phyloP scores from a whole-genome alignment of 2,329 filamentous ascomycete genomes.

The Colletotrichum acutatum region DNA sequence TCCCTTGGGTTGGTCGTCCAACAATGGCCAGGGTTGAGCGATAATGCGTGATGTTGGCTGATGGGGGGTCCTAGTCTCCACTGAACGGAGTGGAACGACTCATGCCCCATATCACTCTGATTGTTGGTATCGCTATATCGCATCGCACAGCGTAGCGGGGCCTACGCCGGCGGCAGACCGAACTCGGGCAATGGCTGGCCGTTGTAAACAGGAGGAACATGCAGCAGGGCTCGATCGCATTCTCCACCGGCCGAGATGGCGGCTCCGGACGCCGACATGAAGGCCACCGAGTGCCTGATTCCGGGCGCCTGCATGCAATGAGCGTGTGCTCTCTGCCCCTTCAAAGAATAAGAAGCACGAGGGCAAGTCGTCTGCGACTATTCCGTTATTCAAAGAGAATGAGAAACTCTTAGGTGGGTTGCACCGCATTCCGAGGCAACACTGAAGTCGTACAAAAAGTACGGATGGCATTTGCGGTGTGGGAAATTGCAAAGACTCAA shows the following conservation, averaged over 20 bases:
- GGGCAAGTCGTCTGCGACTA: not conserved
- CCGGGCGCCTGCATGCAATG: not conserved
- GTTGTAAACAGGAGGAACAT: constrained; percentile 5
- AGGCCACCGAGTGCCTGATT: not conserved
- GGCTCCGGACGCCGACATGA: constrained; percentile 30
- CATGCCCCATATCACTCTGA: constrained; percentile 16
- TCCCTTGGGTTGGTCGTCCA: constrained; percentile 5
- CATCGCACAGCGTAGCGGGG: not conserved
- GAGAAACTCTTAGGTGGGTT: constrained; percentile 1
- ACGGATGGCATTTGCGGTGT: constrained; percentile 30
- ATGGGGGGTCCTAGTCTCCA: constrained; percentile 5
- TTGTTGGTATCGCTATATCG: constrained; percentile 6
- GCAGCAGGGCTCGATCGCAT: constrained; percentile 30
- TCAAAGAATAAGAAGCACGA: not conserved
- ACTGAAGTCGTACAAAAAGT: constrained; percentile 6
- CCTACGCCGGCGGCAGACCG: not conserved
- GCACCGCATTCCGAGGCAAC: constrained; percentile 9
- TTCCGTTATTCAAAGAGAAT: not conserved
- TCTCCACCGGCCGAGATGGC: constrained; percentile 29
- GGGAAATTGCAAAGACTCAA: constrained; percentile 2
- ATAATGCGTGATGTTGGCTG: constrained; percentile 13
- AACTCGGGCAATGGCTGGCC: not conserved
- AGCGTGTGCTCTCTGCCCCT: not conserved
- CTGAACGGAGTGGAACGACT: constrained; percentile 16
- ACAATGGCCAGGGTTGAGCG: constrained; percentile 2